Evolutionary conservation across 768 basidiomycete species (phyloP), one percentile per base, ranked within the genome.

Genomic region (Termitomyces sp.): DNA sequence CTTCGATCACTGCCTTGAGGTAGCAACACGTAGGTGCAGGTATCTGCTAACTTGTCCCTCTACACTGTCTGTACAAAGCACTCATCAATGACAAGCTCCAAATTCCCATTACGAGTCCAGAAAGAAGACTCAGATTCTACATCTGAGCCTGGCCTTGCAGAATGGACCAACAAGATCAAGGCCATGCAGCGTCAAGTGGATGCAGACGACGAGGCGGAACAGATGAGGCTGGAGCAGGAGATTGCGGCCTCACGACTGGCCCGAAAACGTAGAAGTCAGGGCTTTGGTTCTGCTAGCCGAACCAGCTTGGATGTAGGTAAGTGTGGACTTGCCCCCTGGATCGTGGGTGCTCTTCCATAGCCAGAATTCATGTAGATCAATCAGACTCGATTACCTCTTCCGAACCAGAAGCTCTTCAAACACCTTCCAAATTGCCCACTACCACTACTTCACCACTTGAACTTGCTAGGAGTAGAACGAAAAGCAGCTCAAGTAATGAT

Each of bases 141-240:
- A 60, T 76, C 85, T 20, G 89, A 90, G 65, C 75, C 78, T 3
- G 86, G 83, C 51, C 77, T 91, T n/a, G 80, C 89, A 16, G 89
- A 93, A 70, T 93, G 91, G 91, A 82, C 90, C 15, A 86, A 75
- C 72, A 87, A 81, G 76, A 91, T 93, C 69, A 88, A 87, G 69
- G 88, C 84, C 16, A 73, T 93, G 70, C 91, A 92, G 68, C 81
- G 84, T 59, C 88, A 91, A 65, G 87, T 91, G 27, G 91, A 93
- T 61, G 85, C 86, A 15, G 87, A 91, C 61, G 90, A 91, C 58
- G 89, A 90, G 68, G 82, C 79, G 6, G 91, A 93, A 65, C 84
- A 90, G 67, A 82, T 79, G 52, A 78, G 85, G 56, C 78, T 93
- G 1, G 82, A 83, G 66, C 80, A 83, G 58, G 84, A 84, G 65